Conservation (phyloP, 805 yeast genomes). For the Cephaloascus albidus region DNA sequence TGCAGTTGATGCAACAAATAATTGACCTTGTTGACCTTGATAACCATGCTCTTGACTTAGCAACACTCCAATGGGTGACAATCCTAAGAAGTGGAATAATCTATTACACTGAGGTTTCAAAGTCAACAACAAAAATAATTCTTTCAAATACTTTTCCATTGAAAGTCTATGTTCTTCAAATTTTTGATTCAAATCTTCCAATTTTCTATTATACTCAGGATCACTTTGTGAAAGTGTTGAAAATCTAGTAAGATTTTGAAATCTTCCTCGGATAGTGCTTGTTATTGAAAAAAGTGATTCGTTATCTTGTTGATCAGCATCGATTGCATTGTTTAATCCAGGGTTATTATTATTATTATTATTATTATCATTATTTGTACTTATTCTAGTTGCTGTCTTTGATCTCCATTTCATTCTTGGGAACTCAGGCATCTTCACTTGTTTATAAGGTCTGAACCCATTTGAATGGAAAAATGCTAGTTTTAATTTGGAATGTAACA, state of each 20-base stretch:
- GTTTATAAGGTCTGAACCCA: slow-evolving; percentile 10
- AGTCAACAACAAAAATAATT: slow-evolving; percentile 47
- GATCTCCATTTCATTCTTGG: slow-evolving; percentile 39
- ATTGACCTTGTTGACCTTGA: slow-evolving; percentile 83
- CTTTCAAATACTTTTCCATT: slow-evolving; percentile 60
- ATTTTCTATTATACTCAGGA: slow-evolving; percentile 10
- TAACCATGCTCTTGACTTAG: slow-evolving; percentile 74
- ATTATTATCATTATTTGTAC: background rate
- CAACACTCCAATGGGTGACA: slow-evolving; percentile 80
- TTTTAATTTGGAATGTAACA: slow-evolving; percentile 61
- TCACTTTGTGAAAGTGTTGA: slow-evolving; percentile 2
- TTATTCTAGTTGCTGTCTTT: background rate
- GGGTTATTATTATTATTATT: background rate
- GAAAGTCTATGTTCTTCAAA: slow-evolving; percentile 31
- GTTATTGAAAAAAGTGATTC: slow-evolving; percentile 5
- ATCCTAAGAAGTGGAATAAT: slow-evolving; percentile 78
- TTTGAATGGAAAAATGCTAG: slow-evolving; percentile 37
- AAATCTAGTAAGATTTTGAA: slow-evolving; percentile 3
- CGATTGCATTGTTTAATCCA: background rate
- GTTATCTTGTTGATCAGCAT: slow-evolving; percentile 8
- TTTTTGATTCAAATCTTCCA: slow-evolving; percentile 9
- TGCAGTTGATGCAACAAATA: slow-evolving; percentile 75
- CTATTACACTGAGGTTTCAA: slow-evolving; percentile 76
- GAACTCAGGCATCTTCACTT: slow-evolving; percentile 26
- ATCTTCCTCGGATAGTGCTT: background rate